phyloP scores from a whole-genome alignment of 2,329 filamentous ascomycete genomes.

The Xylaria sp. region DNA sequence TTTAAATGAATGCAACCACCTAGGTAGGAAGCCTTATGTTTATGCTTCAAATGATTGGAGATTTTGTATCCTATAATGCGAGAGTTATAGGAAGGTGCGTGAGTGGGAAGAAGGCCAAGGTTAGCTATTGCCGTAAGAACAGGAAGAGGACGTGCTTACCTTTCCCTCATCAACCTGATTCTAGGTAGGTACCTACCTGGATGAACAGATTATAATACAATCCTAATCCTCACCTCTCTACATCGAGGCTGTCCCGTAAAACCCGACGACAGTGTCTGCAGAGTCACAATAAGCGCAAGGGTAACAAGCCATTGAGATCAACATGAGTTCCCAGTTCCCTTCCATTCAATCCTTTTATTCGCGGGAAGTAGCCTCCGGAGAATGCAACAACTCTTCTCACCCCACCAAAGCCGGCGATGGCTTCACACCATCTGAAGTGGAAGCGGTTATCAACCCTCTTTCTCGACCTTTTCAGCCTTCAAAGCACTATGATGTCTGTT shows the following conservation, averaged over 20 bases:
- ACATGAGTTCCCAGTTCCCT: conserved; percentile 42
- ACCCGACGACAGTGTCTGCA: neutral
- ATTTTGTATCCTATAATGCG: neutral
- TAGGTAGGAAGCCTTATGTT: no score
- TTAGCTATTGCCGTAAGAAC: neutral
- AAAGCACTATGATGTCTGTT: conserved; percentile 58
- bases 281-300: neutral
- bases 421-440: conserved; percentile 61
- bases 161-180: neutral
- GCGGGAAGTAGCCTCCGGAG: conserved; percentile 39
- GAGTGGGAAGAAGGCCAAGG: neutral
- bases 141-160: neutral
- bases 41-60: neutral
- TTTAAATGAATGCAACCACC: no score
- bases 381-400: conserved; percentile 27
- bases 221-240: neutral
- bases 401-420: conserved; percentile 56
- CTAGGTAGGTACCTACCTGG: no score
- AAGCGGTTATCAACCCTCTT: conserved; percentile 52
- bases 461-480: conserved; percentile 54
- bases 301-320: neutral
- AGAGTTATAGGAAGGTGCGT: neutral
- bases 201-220: neutral
- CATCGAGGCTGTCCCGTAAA: neutral
- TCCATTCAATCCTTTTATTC: conserved; percentile 53